Evolutionary conservation across 208 protist genomes (phyloP).

Genomic region (Balamuthia mandrillaris): DNA sequence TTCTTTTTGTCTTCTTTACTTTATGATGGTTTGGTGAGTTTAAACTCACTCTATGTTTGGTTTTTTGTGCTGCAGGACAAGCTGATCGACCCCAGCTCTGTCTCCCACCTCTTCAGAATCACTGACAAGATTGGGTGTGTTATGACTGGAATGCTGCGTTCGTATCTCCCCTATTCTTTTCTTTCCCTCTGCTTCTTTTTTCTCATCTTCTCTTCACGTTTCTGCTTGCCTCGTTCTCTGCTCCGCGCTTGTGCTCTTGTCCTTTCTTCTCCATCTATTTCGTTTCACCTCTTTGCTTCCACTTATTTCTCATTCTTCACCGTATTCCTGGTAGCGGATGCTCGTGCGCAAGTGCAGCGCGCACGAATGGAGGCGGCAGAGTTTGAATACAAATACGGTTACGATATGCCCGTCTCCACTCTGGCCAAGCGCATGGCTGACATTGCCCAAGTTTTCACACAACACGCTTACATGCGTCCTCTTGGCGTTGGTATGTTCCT

Average conservation of each 20-base stretch:
- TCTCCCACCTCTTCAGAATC: slow-evolving; percentile 92
- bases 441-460: slow-evolving; percentile 92
- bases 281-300: neutral
- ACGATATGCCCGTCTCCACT: slow-evolving; percentile 90
- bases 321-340: slow-evolving; percentile 81
- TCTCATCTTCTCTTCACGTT: neutral
- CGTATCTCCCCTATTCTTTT: neutral
- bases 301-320: no score
- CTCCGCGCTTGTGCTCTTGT: neutral
- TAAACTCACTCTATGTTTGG: neutral
- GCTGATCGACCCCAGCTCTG: slow-evolving; percentile 89
- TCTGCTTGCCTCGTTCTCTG: neutral
- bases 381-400: slow-evolving; percentile 92
- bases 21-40: neutral
- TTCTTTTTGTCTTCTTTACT: no score
- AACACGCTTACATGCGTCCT: slow-evolving; percentile 91
- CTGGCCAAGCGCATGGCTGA: slow-evolving; percentile 95
- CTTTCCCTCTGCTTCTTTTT: neutral
- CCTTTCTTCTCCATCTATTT: no score
- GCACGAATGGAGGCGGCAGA: slow-evolving; percentile 90
- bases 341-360: slow-evolving; percentile 83
- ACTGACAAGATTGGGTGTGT: slow-evolving; percentile 89
- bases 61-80: slow-evolving; percentile 78
- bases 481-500: slow-evolving; percentile 78
- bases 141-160: slow-evolving; percentile 87